These are phyloP conservation scores for Blastocystis sp. DNA, from an alignment of 352 stramenopile genomes.

Conservation along the genomic window DNA sequence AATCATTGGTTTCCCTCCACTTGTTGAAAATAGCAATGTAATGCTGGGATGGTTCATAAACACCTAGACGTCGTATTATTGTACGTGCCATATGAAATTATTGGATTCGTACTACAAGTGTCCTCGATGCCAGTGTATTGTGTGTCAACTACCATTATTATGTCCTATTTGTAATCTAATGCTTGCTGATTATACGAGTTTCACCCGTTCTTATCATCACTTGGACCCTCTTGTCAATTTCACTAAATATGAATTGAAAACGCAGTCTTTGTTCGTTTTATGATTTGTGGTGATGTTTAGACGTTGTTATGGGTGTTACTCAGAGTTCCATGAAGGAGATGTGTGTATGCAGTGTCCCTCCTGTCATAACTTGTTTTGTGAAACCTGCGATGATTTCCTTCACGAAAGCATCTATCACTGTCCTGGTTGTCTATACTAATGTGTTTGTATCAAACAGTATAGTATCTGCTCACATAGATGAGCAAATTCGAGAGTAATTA, in stretches of 20 bases:
- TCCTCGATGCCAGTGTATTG: conserved; percentile 22
- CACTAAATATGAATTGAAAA: neutral
- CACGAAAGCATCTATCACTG: conserved; percentile 55
- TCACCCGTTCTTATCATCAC: conserved; percentile 51
- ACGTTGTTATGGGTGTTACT: conserved; percentile 31
- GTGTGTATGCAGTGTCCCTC: conserved; percentile 53
- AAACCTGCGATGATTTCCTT: conserved; percentile 32
- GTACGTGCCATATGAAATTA: conserved; percentile 31
- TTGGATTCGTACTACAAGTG: conserved; percentile 22
- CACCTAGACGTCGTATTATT: conserved; percentile 8
- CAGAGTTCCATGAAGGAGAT: neutral
- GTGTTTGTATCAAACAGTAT: neutral
- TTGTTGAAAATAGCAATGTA: conserved; percentile 15
- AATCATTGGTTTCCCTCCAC: conserved; percentile 15
- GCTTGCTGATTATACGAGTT: conserved; percentile 32
- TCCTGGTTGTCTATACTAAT: conserved; percentile 15
- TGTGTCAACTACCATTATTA: conserved; percentile 27
- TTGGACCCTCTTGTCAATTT: conserved; percentile 35
- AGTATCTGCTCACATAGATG: neutral
- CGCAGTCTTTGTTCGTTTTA: neutral
- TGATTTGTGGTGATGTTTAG: neutral
- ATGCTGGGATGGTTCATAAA: neutral
- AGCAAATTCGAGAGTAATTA: conserved; percentile 17
- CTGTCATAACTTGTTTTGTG: conserved; percentile 22
- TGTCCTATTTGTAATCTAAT: conserved; percentile 39